phyloP scores from a whole-genome alignment of 2,329 filamentous ascomycete species.

The Keithomyces neogunnii region DNA sequence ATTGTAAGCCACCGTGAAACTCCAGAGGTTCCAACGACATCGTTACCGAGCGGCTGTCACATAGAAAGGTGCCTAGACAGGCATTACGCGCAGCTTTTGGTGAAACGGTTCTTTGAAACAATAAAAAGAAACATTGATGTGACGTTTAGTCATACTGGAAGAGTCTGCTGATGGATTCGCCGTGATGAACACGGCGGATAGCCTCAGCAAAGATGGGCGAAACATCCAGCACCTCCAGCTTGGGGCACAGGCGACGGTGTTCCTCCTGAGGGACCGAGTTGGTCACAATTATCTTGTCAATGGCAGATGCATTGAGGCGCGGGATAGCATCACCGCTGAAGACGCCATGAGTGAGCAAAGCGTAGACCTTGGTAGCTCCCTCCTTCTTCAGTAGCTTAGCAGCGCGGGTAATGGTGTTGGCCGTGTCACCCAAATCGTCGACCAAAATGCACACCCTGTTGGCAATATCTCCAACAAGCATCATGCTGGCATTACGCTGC shows the following conservation, averaged over 20 bases:
- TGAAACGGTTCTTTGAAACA: background rate
- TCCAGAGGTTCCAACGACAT: background rate
- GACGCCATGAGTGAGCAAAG: slow-evolving; percentile 88
- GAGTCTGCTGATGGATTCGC: slow-evolving; percentile 92
- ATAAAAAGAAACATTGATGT: background rate
- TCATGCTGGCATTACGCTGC: slow-evolving; percentile 88
- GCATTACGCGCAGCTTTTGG: background rate
- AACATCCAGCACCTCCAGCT: slow-evolving; percentile 85
- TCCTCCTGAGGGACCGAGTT: slow-evolving; percentile 89
- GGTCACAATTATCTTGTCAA: slow-evolving; percentile 92
- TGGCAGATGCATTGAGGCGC: slow-evolving; percentile 82
- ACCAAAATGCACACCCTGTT: slow-evolving; percentile 81
- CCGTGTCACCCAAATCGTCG: slow-evolving; percentile 91
- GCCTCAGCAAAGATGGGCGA: slow-evolving; percentile 90
- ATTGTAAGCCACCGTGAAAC: background rate
- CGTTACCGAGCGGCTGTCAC: background rate
- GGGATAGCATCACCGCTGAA: slow-evolving; percentile 92
- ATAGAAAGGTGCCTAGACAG: background rate
- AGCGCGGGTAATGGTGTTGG: slow-evolving; percentile 92
- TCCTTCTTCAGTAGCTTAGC: slow-evolving; percentile 96
- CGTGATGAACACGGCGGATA: slow-evolving; percentile 91
- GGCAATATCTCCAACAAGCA: slow-evolving; percentile 81
- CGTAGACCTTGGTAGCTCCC: slow-evolving; percentile 84
- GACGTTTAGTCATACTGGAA: slow-evolving; percentile 42
- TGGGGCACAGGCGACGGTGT: slow-evolving; percentile 68